Evolutionary conservation across 805 yeast species (phyloP), one percentile per base, ranked within the genome.

Genomic region (Metschnikowia proteae): DNA sequence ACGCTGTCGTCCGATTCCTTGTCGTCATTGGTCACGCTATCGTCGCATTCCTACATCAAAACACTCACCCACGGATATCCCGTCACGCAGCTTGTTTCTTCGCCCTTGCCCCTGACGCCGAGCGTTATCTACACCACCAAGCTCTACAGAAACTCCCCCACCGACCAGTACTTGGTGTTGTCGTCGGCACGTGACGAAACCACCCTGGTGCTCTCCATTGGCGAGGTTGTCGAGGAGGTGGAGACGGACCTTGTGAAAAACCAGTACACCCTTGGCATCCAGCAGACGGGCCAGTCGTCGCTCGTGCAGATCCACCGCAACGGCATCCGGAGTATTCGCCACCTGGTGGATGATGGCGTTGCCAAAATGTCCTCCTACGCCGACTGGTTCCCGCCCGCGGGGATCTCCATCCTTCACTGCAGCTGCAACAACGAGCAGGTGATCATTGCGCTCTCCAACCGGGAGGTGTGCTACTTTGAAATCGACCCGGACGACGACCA

Each of bases 371-470:
- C 28, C 4, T 34, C 43, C 8, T 36, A 39, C 23, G 66, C 76
- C 0, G 85, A 85, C 52, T 94, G 98, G 98, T 70, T 65, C 28
- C 88, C 96, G 1, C 96, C 97, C 0, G 82, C 84, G 0, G 96
- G 94, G 2, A 79, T 83, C 22, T 71, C 76, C 25, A 75, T 94
- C 35, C 58, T 78, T 0, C 67, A 71, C n/a, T 84, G 88, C 0
- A 61, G 87, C 1, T 66, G 84, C 3, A 88, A 89, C 13, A 70
- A 75, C 25, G 74, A 78, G 2, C 98, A 94, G 64, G 70, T 91
- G 0, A 81, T 79, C 0, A 57, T 92, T 4, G 89, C 83, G 0
- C 65, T 94, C 3, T 83, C 94, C 2, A 87, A 84, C 58, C 74
- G 82, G 47, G 91, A 86, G 48, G 57, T 92, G 3, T 83, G 85